These are phyloP conservation scores for Blastocystis sp. DNA, from an alignment of 352 stramenopile species.

Conservation along the genomic window DNA sequence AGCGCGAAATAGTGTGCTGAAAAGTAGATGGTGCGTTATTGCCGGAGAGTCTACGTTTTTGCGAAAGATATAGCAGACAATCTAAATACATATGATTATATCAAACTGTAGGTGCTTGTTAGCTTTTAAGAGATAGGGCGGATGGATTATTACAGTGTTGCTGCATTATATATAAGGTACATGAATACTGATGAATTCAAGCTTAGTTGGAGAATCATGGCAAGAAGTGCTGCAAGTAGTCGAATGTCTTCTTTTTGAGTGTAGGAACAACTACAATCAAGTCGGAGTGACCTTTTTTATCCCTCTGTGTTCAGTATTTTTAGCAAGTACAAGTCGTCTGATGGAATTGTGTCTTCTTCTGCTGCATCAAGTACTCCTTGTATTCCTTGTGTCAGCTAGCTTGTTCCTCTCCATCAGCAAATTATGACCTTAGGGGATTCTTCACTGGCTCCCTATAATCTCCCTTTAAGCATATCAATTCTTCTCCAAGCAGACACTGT, in stretches of 20 bases:
- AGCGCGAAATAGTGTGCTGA: too few relatives aligned
- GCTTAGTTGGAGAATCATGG: background rate
- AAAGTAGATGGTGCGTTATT: background rate
- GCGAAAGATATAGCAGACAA: constrained; percentile 3
- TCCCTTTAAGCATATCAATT: background rate
- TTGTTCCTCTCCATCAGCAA: constrained; percentile 32
- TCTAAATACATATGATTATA: background rate
- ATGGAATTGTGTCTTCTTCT: constrained; percentile 25
- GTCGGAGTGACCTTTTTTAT: background rate
- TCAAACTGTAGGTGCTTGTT: background rate
- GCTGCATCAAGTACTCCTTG: background rate
- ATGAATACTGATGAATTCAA: background rate
- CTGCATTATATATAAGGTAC: constrained; percentile 22
- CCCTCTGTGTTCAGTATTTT: background rate
- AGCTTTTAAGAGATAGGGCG: background rate
- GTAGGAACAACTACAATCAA: constrained; percentile 20
- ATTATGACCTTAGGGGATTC: background rate
- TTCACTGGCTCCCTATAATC: background rate
- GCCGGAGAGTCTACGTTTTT: background rate
- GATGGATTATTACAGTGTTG: constrained; percentile 32
- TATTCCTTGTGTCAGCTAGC: background rate
- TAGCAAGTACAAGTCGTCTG: background rate
- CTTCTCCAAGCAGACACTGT: background rate
- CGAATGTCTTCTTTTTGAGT: background rate
- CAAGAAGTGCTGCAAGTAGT: background rate